Base-by-base conservation (phyloP, 176 grass and related monocot genomes). In the Microstegium vimineum region DNA sequence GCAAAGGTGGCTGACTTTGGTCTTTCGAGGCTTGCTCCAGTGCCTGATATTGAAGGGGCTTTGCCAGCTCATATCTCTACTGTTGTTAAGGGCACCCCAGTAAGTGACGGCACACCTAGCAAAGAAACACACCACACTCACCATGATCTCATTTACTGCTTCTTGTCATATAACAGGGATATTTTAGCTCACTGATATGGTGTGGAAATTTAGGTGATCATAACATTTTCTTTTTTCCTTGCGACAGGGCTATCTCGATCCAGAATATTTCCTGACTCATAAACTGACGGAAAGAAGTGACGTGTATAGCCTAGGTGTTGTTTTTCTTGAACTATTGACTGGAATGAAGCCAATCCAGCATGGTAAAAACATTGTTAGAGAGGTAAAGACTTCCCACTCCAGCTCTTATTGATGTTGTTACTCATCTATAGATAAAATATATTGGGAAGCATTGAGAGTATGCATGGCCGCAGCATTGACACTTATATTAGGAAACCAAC, bases 1-100 rank as follows among this genome's bases (percentile, higher is more conserved):
- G 89, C 93, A 0, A 99, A 99, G 82, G 93, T 99, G 35, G 96
- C 96, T 42, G 96, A 99, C 92, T 99, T 99, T 70, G 96, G 96
- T 81, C 91, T 99, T 84, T 99, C 96, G 8, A 90, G 87, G 81
- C 93, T 99, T 37, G 96, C 96, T n/a, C 96, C 96, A 0, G 82
- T 93, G 83, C 93, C 89, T 5, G 93, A 93, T 20, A n/a, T 77
- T 18, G 91, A 91, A 77, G 96, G 96, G 77, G 83, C 62, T 47
- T 69, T 87, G 82, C 82, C 89, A 4, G 85, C 52, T 31, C 84
- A 99, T 87, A 86, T 99, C 41, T 95, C 89, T n/a, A 99, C 96
- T 62, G 80, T 99, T 43, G 93, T 99, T 42, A 99, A 99, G 76
- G 96, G 96, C 51, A 99, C 96, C 36, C 96, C 96, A 33, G 96